phyloP scores from a whole-genome alignment of 225 moss, liverwort and hornwort species.

The Straminergon stramineum region DNA sequence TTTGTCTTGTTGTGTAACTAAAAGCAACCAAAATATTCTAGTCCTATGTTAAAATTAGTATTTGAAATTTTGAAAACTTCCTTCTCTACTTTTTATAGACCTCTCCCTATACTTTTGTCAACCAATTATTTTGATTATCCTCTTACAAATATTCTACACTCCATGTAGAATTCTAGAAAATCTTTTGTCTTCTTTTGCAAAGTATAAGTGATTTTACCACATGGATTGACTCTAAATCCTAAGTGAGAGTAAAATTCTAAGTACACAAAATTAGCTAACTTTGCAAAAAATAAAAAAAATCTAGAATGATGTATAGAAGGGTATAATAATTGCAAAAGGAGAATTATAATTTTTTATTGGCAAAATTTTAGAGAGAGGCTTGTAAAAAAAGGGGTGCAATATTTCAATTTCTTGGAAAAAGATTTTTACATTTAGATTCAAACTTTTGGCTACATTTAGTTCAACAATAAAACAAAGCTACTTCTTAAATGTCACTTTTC shows the following conservation, averaged over 20 bases:
- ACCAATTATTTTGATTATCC: neutral
- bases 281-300: neutral
- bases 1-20: no score
- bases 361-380: neutral
- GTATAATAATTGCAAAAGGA: neutral
- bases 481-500: neutral
- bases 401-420: rapidly evolving
- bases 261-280: neutral
- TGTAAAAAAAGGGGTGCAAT: neutral
- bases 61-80: neutral
- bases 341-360: neutral
- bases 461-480: neutral
- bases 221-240: neutral
- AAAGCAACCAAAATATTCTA: no score
- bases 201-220: rapidly evolving
- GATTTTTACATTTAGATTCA: neutral
- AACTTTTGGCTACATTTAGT: neutral
- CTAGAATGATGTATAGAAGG: neutral
- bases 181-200: neutral
- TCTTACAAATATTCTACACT: neutral
- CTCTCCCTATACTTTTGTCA: neutral
- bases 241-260: neutral
- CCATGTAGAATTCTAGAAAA: neutral
- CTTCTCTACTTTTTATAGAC: neutral
- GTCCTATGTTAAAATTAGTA: no score